Evolutionary conservation across 768 basidiomycete species (phyloP).

Genomic region (Russula abietina): DNA sequence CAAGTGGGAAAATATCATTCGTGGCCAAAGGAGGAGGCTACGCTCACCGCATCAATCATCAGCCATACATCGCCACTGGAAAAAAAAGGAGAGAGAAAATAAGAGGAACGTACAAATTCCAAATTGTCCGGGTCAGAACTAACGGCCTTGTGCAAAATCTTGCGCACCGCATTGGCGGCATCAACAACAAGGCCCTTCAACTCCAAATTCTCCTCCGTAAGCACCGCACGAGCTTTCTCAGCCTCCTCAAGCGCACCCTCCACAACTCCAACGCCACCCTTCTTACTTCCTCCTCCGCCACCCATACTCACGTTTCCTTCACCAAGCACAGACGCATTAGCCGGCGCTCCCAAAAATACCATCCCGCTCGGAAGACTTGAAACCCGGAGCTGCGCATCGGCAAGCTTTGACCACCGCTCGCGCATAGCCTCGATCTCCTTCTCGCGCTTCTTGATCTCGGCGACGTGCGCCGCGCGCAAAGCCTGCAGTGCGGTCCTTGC

Average conservation of each 20-base stretch:
- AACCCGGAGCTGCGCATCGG: constrained; percentile 61
- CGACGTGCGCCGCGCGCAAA: constrained; percentile 58
- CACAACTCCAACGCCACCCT: constrained; percentile 48
- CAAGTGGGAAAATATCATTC: constrained; percentile 29
- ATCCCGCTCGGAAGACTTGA: constrained; percentile 32
- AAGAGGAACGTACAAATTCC: constrained; percentile 41
- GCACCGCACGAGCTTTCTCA: constrained; percentile 54
- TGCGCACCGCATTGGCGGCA: constrained; percentile 60
- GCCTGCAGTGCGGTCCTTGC: constrained; percentile 63
- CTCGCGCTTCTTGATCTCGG: constrained; percentile 76
- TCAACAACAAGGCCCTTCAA: constrained; percentile 56
- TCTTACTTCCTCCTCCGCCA: constrained; percentile 33
- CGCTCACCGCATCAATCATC: neutral
- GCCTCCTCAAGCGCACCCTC: constrained; percentile 71
- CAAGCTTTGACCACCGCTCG: constrained; percentile 69
- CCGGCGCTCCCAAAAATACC: constrained; percentile 41
- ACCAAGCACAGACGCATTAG: constrained; percentile 42
- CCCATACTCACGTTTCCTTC: constrained; percentile 30
- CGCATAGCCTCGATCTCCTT: constrained; percentile 69
- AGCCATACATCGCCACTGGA: constrained; percentile 4
- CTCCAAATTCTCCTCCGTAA: constrained; percentile 58
- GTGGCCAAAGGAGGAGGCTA: constrained; percentile 28
- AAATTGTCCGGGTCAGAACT: constrained; percentile 35
- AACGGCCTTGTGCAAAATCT: constrained; percentile 43
- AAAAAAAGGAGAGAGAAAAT: constrained; percentile 25